These are phyloP conservation scores for Fusarium armeniacum DNA, from an alignment of 2,329 filamentous ascomycete species.

Conservation along the genomic window DNA sequence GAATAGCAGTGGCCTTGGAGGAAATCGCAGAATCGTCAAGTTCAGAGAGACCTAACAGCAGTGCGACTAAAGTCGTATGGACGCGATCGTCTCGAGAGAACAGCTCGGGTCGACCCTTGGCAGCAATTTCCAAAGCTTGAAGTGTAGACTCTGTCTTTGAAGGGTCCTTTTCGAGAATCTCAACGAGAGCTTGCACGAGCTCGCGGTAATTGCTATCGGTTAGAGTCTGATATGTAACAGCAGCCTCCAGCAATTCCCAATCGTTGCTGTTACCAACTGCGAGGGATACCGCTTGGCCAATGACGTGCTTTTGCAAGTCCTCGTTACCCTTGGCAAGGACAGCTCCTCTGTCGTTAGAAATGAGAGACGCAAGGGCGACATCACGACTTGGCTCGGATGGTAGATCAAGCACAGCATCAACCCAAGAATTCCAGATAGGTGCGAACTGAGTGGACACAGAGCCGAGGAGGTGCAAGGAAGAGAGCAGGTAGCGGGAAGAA, in stretches of 20 bases:
- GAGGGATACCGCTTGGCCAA: conserved; percentile 58
- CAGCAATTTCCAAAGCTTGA: conserved; percentile 63
- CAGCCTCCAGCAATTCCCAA: conserved; percentile 65
- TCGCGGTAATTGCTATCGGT: conserved; percentile 53
- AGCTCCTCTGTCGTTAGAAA: conserved; percentile 61
- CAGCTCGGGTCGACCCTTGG: conserved; percentile 60
- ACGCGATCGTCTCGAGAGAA: conserved; percentile 61
- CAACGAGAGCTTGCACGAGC: conserved; percentile 55
- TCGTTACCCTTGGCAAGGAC: conserved; percentile 56
- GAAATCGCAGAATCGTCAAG: conserved; percentile 58
- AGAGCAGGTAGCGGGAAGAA: conserved; percentile 75
- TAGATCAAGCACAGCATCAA: conserved; percentile 58
- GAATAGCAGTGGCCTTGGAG: conserved; percentile 60
- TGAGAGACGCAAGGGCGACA: conserved; percentile 59
- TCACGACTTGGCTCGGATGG: conserved; percentile 43
- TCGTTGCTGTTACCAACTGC: conserved; percentile 52
- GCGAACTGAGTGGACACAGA: conserved; percentile 58
- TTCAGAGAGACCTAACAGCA: conserved; percentile 68
- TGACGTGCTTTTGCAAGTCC: conserved; percentile 64
- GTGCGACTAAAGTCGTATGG: conserved; percentile 66
- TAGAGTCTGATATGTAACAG: conserved; percentile 60
- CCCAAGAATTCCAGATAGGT: conserved; percentile 62
- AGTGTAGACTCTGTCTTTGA: conserved; percentile 54
- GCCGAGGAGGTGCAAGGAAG: conserved; percentile 72
- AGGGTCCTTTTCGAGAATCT: conserved; percentile 52